These are phyloP conservation scores for Hypoxylon sp. DNA, from an alignment of 2,329 filamentous ascomycete genomes.

Conservation along the genomic window DNA sequence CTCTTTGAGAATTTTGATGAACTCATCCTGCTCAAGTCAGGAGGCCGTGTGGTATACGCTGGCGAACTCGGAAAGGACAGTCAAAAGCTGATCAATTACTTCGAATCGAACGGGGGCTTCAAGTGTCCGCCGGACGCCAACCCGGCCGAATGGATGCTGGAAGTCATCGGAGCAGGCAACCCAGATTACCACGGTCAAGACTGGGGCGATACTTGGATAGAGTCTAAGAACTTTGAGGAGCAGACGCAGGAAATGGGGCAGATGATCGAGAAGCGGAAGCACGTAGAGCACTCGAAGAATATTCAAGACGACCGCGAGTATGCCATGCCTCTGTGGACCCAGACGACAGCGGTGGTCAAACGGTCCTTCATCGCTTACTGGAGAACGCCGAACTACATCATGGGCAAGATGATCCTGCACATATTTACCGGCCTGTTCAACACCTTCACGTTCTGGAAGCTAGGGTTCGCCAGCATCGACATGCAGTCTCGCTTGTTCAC, in stretches of 20 bases:
- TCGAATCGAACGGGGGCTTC: conserved; percentile 57
- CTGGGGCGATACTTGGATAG: conserved; percentile 68
- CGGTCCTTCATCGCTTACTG: conserved; percentile 70
- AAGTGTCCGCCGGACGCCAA: conserved; percentile 59
- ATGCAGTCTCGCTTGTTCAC: conserved; percentile 78
- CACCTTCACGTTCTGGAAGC: conserved; percentile 73
- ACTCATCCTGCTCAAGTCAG: conserved; percentile 60
- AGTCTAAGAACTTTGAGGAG: conserved; percentile 57
- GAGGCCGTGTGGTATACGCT: conserved; percentile 62
- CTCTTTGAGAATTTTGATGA: conserved; percentile 66
- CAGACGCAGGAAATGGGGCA: conserved; percentile 60
- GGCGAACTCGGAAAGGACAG: conserved; percentile 62
- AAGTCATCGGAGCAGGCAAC: conserved; percentile 67
- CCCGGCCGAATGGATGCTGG: conserved; percentile 64
- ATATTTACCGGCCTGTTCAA: conserved; percentile 72
- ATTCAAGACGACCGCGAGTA: conserved; percentile 65
- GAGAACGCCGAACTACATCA: conserved; percentile 69
- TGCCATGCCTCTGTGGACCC: conserved; percentile 64
- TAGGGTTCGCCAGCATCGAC: conserved; percentile 64
- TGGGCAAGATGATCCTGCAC: conserved; percentile 69
- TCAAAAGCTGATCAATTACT: conserved; percentile 58
- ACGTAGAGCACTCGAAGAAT: conserved; percentile 47
- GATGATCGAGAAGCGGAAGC: conserved; percentile 57
- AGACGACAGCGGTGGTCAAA: conserved; percentile 62
- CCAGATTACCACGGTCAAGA: conserved; percentile 67